A percentile compares a stretch with the other conserved stretches of the same genome.
Conservation (phyloP, 1,284 basidiomycete species). For the Trichosporon sp. region DNA sequence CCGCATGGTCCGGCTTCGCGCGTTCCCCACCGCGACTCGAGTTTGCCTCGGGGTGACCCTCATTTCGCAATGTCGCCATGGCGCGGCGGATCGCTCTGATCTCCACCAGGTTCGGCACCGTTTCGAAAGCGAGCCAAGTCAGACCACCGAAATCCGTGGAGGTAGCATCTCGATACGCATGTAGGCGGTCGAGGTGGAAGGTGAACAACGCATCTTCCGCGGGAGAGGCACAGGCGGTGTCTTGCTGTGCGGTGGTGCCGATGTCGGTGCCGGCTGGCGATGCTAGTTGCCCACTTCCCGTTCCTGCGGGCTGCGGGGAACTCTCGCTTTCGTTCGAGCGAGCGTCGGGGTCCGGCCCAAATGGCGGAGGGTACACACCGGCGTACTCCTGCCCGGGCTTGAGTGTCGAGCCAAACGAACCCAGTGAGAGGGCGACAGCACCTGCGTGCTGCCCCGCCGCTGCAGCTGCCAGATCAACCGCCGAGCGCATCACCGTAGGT, state of each 20-base stretch:
- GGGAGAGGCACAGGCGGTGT: constrained; percentile 4
- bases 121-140: constrained; percentile 76
- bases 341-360: constrained; percentile 61
- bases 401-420: constrained; percentile 72
- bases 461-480: neutral
- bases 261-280: neutral
- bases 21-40: constrained; percentile 6
- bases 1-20: neutral
- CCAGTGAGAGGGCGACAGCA: constrained; percentile 68
- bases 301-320: constrained; percentile 21
- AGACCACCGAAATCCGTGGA: constrained; percentile 64
- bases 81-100: constrained; percentile 68
- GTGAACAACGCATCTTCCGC: constrained; percentile 61
- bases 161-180: constrained; percentile 59
- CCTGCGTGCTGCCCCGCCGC: neutral
- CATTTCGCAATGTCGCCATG: constrained; percentile 53
- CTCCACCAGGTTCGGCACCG: constrained; percentile 70
- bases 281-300: neutral
- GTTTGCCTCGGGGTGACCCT: neutral
- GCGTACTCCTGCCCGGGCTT: constrained; percentile 71
- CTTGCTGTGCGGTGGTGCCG: neutral
- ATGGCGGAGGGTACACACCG: constrained; percentile 74
- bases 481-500: neutral
- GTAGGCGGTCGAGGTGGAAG: constrained; percentile 71
- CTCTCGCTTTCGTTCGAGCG: constrained; percentile 17